These are phyloP conservation scores for Spathaspora gorwiae DNA, from an alignment of 805 yeast species.

Conservation along the genomic window DNA sequence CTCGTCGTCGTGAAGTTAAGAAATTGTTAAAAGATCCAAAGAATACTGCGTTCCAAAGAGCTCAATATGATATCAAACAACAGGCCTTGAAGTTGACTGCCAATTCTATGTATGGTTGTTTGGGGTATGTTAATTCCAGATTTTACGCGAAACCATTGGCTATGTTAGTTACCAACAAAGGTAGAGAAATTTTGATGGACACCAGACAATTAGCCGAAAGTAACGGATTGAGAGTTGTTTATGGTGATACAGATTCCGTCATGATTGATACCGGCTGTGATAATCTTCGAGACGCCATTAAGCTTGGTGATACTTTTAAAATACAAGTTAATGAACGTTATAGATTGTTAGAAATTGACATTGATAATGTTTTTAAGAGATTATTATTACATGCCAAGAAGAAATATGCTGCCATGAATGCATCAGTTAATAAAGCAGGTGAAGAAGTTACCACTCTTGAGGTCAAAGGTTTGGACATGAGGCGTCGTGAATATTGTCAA, in stretches of 20 bases:
- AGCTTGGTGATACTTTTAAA: conserved; percentile 83
- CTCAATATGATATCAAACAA: conserved; percentile 92
- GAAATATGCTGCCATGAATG: conserved; percentile 91
- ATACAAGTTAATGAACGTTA: conserved; percentile 83
- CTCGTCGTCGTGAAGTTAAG: conserved; percentile 91
- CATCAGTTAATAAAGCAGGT: conserved; percentile 48
- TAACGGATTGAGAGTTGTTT: conserved; percentile 77
- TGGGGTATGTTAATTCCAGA: conserved; percentile 86
- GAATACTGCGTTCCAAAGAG: conserved; percentile 56
- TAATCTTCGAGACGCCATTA: conserved; percentile 65
- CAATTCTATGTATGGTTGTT: conserved; percentile 99
- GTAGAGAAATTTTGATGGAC: conserved; percentile 90
- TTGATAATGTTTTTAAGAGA: conserved; percentile 86
- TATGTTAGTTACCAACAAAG: conserved; percentile 89
- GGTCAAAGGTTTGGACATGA: conserved; percentile 95
- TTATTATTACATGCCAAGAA: conserved; percentile 88
- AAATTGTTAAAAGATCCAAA: conserved; percentile 72
- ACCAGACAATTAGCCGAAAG: conserved; percentile 91
- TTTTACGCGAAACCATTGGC: conserved; percentile 96
- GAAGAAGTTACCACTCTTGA: conserved; percentile 57
- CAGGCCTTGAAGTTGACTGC: conserved; percentile 95
- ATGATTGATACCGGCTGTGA: conserved; percentile 91
- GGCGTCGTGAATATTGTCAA: conserved; percentile 93
- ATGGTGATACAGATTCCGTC: conserved; percentile 98
- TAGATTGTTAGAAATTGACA: conserved; percentile 83